Conservation (phyloP, 2,329 filamentous ascomycete species). For the Trichoderma asperellum region DNA sequence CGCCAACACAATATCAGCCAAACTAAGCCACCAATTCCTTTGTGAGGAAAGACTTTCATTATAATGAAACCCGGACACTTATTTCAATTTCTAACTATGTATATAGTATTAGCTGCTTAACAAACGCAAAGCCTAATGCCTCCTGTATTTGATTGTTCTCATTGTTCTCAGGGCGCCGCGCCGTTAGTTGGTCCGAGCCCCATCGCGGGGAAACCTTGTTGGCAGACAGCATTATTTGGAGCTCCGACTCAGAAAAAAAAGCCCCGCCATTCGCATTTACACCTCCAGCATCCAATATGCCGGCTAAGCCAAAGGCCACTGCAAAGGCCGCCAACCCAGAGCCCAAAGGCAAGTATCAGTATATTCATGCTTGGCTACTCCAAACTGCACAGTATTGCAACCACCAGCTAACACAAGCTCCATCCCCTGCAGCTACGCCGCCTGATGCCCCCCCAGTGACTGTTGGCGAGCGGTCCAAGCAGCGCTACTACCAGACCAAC, state of each 20-base stretch:
- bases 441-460: conserved; percentile 48
- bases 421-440: conserved; percentile 32
- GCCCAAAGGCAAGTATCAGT: conserved; percentile 34
- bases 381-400: background rate
- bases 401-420: background rate
- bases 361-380: background rate
- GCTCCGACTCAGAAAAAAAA: conserved; percentile 19
- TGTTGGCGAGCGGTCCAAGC: conserved; percentile 52
- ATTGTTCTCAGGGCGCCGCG: conserved; percentile 9
- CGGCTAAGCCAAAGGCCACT: conserved; percentile 34
- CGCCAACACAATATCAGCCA: no score
- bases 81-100: no score
- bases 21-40: no score
- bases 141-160: background rate
- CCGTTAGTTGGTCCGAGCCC: background rate
- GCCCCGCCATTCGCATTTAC: conserved; percentile 31
- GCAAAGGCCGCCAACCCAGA: conserved; percentile 33
- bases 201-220: conserved; percentile 16
- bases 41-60: no score
- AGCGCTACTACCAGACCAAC: conserved; percentile 55
- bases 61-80: no score
- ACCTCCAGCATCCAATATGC: conserved; percentile 32
- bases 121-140: conserved; percentile 7
- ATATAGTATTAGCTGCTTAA: no score
- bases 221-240: conserved; percentile 5